Conservation (phyloP, 305 asterid genomes). For the Fraxinus sp. region DNA sequence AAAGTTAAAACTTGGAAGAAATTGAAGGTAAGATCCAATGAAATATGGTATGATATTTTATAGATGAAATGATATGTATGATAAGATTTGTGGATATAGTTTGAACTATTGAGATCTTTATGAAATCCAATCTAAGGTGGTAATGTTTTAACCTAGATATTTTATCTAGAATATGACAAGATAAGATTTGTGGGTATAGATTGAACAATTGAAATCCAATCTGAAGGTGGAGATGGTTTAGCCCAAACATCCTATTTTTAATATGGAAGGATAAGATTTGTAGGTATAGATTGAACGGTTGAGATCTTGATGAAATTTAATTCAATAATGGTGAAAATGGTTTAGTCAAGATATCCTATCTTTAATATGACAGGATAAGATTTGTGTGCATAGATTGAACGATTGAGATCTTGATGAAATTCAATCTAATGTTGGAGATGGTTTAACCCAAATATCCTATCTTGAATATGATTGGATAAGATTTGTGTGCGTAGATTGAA, state of each 20-base stretch:
- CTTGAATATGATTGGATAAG: not conserved
- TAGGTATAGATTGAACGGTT: too few species aligned
- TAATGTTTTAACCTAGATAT: not conserved
- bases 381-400: not conserved
- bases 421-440: not conserved
- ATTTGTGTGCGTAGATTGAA: not conserved
- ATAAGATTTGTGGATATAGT: not conserved
- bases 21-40: not conserved
- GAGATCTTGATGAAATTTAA: not conserved
- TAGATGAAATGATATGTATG: not conserved
- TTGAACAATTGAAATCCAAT: not conserved
- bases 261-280: not conserved
- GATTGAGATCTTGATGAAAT: not conserved
- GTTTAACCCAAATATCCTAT: not conserved
- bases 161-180: not conserved
- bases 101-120: not conserved
- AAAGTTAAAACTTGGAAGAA: not conserved
- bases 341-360: not conserved
- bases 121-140: not conserved
- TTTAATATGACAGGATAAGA: not conserved
- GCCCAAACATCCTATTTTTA: not conserved
- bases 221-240: not conserved
- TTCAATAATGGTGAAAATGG: not conserved
- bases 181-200: not conserved
- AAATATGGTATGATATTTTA: not conserved